Conservation (phyloP, 176 grass and related monocot genomes). For the Cenchrus purpureus region DNA sequence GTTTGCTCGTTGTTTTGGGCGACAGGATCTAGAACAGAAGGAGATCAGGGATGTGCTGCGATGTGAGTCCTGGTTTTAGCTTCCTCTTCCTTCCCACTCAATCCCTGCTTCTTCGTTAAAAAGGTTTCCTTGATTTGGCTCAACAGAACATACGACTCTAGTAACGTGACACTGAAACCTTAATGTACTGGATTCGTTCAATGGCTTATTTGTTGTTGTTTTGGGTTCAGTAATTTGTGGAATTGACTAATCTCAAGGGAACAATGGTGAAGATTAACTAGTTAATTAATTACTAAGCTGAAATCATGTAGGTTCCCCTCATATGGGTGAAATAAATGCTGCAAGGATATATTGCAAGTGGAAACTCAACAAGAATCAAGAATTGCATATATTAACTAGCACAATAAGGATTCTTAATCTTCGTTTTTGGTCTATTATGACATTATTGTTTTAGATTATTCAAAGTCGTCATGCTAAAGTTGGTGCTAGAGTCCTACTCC, state of each 20-base stretch:
- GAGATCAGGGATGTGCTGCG: constrained; percentile 61
- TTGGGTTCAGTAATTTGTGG: background rate
- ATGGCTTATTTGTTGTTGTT: constrained; percentile 20
- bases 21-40: constrained; percentile 39
- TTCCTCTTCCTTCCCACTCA: background rate
- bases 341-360: background rate
- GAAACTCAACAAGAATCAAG: background rate
- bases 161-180: background rate
- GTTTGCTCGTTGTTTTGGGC: constrained; percentile 2
- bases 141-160: background rate
- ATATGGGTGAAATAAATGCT: background rate
- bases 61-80: constrained; percentile 33
- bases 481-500: background rate
- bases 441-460: background rate
- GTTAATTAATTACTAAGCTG: background rate
- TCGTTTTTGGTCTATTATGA: background rate
- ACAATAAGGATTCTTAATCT: background rate
- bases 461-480: background rate
- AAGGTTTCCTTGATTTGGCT: background rate
- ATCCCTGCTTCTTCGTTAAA: background rate
- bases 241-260: constrained; percentile 2
- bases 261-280: background rate
- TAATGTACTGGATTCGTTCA: background rate
- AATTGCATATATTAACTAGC: background rate
- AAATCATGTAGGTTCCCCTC: background rate